Evolutionary conservation across 352 stramenopile species (phyloP), one percentile per base, ranked within the genome.

Genomic region (Globisporangium perplexum): DNA sequence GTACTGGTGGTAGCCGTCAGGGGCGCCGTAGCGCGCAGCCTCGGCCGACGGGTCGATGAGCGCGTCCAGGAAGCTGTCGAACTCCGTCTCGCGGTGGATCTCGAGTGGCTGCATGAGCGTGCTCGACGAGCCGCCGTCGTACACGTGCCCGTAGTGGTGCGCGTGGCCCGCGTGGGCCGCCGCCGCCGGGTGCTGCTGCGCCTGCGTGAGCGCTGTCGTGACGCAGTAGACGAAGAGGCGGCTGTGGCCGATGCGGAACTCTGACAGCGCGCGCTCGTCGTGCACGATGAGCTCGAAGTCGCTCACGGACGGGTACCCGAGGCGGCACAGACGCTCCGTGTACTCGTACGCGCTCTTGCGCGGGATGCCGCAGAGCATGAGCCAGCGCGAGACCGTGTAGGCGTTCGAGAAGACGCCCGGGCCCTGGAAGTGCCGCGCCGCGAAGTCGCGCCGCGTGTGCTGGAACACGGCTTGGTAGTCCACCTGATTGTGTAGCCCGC

Each of bases 251-350:
- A 69, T 58, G 50, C 68, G 71, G 54, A 84, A 73, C 39, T 69
- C 50, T 15, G 63, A 54, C 5, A 84, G 53, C 8, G 71, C 70
- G 36, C 64, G 71, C 50, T 80, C 62, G 49, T 85, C 74, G 53
- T 85, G 69, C 10, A 72, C n/a, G 33, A 82, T 72, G 44, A 77
- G 70, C 55, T 84, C 71, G 39, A 89, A 66, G 23, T 87, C 73
- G n/a, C 64, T 65, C 35, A 85, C 68, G 28, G 55, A 59, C 36
- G 79, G 68, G 60, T 88, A 88, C 18, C 76, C 76, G n/a, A 80
- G 66, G 49, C 65, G 77, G 36, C 71, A 71, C 5, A 90, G 60
- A 22, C 68, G 65, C 50, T 84, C 76, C 18, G 72, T 69, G 62
- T 90, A 90, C 58, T 80, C 53, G 50, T 71, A 77, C 38, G 68